Evolutionary conservation across 1,284 basidiomycete genomes (phyloP).

Genomic region (Boletellus deceptivus): DNA sequence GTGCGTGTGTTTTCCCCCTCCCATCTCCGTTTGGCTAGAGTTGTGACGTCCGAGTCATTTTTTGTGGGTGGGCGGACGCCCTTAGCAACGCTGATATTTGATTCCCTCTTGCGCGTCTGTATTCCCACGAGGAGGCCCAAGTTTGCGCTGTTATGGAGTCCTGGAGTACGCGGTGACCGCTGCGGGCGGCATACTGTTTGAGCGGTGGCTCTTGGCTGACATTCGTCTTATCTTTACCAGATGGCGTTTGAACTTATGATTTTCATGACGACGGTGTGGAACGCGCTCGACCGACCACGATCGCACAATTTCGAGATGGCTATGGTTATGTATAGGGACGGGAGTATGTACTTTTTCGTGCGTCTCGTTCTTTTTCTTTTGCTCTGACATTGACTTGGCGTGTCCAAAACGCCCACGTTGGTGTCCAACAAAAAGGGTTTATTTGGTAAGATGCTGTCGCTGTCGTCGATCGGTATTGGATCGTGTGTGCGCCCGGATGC

Average conservation of each 20-base stretch:
- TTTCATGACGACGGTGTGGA: constrained; percentile 36
- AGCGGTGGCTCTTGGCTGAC: no score
- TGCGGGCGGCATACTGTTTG: background rate
- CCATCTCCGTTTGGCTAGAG: background rate
- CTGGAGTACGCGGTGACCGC: constrained; percentile 25
- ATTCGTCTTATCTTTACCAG: constrained; percentile 13
- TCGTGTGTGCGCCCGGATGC: background rate
- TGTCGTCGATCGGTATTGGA: background rate
- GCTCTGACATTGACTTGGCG: background rate
- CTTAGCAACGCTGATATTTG: constrained; percentile 16
- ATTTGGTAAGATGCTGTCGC: constrained; percentile 23
- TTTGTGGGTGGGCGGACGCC: no score
- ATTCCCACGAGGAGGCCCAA: constrained; percentile 10
- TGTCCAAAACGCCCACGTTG: background rate
- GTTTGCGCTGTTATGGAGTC: constrained; percentile 32
- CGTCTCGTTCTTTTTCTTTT: constrained; percentile 14
- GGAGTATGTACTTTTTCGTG: constrained; percentile 39
- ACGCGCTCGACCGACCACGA: constrained; percentile 36
- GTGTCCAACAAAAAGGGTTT: constrained; percentile 16
- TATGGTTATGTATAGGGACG: constrained; percentile 35
- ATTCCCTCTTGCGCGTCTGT: constrained; percentile 16
- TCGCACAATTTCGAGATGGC: constrained; percentile 22
- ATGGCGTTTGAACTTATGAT: constrained; percentile 39
- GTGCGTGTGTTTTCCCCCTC: constrained; percentile 27
- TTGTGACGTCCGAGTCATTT: background rate